A percentile compares a stretch with the other conserved stretches of the same genome.
Evolutionary conservation across 768 basidiomycete genomes (phyloP).

Genomic region (Dictyophora rubrovolvata): DNA sequence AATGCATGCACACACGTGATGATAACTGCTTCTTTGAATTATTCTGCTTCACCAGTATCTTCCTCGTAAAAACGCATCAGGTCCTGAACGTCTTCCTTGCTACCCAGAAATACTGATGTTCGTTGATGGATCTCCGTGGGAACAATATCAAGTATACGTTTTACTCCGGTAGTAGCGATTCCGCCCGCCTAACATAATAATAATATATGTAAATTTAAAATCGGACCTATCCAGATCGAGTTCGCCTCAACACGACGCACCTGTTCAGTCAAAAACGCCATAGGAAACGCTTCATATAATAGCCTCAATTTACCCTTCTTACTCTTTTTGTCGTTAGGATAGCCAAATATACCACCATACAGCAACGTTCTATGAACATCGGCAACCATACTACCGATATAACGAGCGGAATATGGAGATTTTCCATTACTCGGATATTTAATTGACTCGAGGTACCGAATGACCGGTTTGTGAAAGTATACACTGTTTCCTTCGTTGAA

Average conservation of each 20-base stretch:
- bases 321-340: conserved; percentile 96
- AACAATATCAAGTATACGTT: conserved; percentile 84
- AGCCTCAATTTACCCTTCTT: conserved; percentile 91
- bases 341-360: conserved; percentile 98
- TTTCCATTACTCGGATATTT: conserved; percentile 76
- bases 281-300: conserved; percentile 96
- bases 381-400: conserved; percentile 99
- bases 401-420: conserved; percentile 79
- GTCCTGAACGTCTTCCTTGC: conserved; percentile 87
- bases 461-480: conserved; percentile 82
- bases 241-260: conserved; percentile 28
- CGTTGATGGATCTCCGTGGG: conserved; percentile 86
- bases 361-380: conserved; percentile 94
- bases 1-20: not conserved
- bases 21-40: not conserved
- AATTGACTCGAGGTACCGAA: conserved; percentile 79
- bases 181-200: conserved; percentile 67
- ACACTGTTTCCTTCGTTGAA: conserved; percentile 98
- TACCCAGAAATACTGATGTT: conserved; percentile 87
- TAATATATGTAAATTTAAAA: conserved; percentile 13
- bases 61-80: conserved; percentile 73
- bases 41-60: conserved; percentile 10
- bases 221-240: conserved; percentile 5
- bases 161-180: conserved; percentile 89
- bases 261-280: conserved; percentile 93